Conservation (phyloP, 164 flowering plant species). For the Berberis vulgaris region DNA sequence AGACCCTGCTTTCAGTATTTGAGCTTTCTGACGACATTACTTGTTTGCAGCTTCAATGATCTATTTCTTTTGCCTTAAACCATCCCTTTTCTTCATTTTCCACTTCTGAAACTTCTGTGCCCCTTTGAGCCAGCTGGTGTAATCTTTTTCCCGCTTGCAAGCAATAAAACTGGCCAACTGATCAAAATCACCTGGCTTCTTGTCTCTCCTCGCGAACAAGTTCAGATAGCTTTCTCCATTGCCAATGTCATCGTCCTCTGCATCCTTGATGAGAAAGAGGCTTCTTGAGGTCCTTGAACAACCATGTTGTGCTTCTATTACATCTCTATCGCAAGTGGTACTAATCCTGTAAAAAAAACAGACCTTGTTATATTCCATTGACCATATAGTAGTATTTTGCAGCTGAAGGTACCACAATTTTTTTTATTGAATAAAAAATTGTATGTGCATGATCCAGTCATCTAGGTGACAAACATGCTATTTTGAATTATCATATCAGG, state of each 20-base stretch:
- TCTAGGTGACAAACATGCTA: too few relatives aligned
- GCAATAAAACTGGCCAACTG: conserved; percentile 62
- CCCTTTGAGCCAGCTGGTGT: conserved; percentile 47
- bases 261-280: not conserved
- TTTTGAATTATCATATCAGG: too few relatives aligned
- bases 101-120: conserved; percentile 31
- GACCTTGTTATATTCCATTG: not conserved
- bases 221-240: conserved; percentile 44
- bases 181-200: conserved; percentile 27
- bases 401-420: not conserved
- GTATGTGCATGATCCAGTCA: too few relatives aligned
- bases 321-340: not conserved
- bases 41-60: not conserved
- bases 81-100: conserved; percentile 26
- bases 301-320: not conserved
- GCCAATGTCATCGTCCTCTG: conserved; percentile 33
- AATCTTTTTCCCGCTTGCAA: conserved; percentile 67
- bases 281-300: conserved; percentile 8
- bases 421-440: too few relatives aligned
- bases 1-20: too few relatives aligned
- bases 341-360: too few relatives aligned
- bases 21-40: too few relatives aligned
- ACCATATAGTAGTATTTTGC: not conserved
- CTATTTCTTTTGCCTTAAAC: conserved; percentile 21
- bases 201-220: conserved; percentile 13